Evolutionary conservation across 75 land plant genomes (phyloP).

Genomic region (Ceratopteris richardii): DNA sequence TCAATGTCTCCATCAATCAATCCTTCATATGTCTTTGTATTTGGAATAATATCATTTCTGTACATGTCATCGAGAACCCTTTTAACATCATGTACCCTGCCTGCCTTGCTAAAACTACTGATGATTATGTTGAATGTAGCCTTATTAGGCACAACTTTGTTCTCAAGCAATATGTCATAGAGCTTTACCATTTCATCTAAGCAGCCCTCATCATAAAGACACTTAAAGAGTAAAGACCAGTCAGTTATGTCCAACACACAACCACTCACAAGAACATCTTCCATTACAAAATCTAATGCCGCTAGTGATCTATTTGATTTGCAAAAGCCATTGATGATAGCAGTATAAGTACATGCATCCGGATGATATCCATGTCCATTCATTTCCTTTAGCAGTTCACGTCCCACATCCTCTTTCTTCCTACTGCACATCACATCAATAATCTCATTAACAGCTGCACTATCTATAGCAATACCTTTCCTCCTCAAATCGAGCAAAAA

Average conservation of each 20-base stretch:
- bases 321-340: slow-evolving; percentile 10
- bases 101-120: slow-evolving; percentile 9
- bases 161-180: not conserved
- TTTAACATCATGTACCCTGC: slow-evolving; percentile 11
- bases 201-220: not conserved
- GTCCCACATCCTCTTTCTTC: slow-evolving; percentile 16
- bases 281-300: slow-evolving; percentile 5
- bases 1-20: not conserved
- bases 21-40: not conserved
- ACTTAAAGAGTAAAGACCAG: not conserved
- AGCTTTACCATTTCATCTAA: not conserved
- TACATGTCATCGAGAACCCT: not conserved
- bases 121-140: not conserved
- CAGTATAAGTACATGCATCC: slow-evolving; percentile 41
- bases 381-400: slow-evolving; percentile 18
- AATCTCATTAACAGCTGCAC: slow-evolving; percentile 18
- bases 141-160: not conserved
- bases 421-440: slow-evolving; percentile 14
- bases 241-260: not conserved
- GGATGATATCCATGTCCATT: slow-evolving; percentile 24
- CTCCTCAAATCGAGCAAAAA: slow-evolving; percentile 16
- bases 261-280: slow-evolving; percentile 3
- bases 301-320: slow-evolving; percentile 1
- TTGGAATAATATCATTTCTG: not conserved
- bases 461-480: slow-evolving; percentile 14